Percentiles rank a stretch among this genome's conserved stretches.
These are phyloP conservation scores for Suillus placidus DNA, from an alignment of 768 basidiomycete genomes.

Conservation along the genomic window DNA sequence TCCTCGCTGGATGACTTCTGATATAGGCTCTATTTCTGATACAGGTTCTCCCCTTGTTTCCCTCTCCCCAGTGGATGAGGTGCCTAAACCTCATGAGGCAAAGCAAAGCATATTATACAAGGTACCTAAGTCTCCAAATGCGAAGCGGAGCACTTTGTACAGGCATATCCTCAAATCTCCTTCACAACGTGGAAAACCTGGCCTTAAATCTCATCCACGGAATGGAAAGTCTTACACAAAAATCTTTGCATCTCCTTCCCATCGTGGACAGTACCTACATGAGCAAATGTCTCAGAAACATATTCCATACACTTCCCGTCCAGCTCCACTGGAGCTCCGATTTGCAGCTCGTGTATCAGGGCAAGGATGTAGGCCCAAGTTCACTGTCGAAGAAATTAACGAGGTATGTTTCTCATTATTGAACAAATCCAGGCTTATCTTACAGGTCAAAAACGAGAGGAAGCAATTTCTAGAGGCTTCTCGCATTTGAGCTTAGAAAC, in stretches of 20 bases:
- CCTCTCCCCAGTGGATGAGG: neutral
- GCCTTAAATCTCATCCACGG: neutral
- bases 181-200: neutral
- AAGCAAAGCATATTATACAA: neutral
- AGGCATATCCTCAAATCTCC: neutral
- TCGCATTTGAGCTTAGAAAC: neutral
- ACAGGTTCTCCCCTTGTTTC: neutral
- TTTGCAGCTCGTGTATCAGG: neutral
- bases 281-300: neutral
- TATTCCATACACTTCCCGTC: neutral
- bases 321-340: neutral
- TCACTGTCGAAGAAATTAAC: neutral
- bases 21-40: neutral
- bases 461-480: neutral
- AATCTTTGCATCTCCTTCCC: neutral
- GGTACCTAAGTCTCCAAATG: neutral
- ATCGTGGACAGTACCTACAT: neutral
- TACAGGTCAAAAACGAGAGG: neutral
- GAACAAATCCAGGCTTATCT: neutral
- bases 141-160: neutral
- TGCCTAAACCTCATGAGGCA: neutral
- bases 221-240: neutral
- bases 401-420: neutral
- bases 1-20: neutral
- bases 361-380: neutral